Base-by-base conservation (phyloP, 139 green algal genomes). In the Microglena sp. region DNA sequence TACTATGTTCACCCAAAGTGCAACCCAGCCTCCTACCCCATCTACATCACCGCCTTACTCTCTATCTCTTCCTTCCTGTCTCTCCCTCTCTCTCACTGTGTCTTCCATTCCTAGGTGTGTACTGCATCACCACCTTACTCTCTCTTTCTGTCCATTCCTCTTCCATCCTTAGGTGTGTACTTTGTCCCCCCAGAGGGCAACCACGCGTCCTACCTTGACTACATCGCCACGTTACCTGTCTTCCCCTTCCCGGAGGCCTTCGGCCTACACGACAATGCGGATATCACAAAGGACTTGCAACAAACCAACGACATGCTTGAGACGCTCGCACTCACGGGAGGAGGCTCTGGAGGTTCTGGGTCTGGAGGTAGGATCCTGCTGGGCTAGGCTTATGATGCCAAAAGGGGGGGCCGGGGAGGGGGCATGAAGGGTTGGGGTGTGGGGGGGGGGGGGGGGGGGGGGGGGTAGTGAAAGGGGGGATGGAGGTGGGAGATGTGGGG, bases 191-290 rank as follows among this genome's bases (percentile, higher is more conserved):
- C 70, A 2, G 62, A 76, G 35, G 85, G 82, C 4, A 29, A 62
- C 5, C 64, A 67, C 24, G 63, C 78, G 5, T 69, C 62, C 15
- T 84, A 83, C 56, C 8, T 87, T 21, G 26, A 62, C 1, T 79
- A 83, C 69, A 83, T 88, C 40, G 71, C 81, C 45, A 67, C 31
- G 0, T 72, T 90, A 30, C 85, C 83, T 6, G 62, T 84, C 24
- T 72, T 75, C 55, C 73, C 75, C 2, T 30, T 69, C 11, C 86
- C 86, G 29, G 86, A 89, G 66, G 82, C 77, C 1, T 88, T 89
- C 66, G 83, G 85, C 1, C 78, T 90, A 59, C 85, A 92, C 57
- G 74, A 80, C 15, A 92, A 92, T 61, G 85, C 83, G 2, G 79
- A 88, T 67, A 91, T 89, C 66, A 80, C 77, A 18, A 86, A 86